Evolutionary conservation across 768 basidiomycete genomes (phyloP).

Genomic region (Lactarius tabidus): DNA sequence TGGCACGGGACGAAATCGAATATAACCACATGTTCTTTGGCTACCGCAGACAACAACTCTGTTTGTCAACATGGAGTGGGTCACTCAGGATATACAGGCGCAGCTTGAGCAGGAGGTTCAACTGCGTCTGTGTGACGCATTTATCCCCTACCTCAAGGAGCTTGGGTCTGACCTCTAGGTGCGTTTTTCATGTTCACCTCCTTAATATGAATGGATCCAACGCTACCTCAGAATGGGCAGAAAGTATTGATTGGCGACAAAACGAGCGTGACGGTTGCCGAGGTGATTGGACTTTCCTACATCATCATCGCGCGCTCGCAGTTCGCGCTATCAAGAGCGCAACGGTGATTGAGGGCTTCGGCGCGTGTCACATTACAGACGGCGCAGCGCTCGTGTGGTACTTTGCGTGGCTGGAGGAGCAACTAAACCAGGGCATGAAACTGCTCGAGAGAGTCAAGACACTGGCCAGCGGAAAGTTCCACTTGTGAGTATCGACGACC

Average conservation of each 20-base stretch:
- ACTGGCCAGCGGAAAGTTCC: constrained; percentile 70
- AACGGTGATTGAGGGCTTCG: constrained; percentile 85
- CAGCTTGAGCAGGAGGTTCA: constrained; percentile 58
- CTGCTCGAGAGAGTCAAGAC: constrained; percentile 79
- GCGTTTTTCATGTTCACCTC: background rate
- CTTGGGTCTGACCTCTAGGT: constrained; percentile 37
- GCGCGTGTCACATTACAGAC: constrained; percentile 84
- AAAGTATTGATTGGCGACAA: constrained; percentile 74
- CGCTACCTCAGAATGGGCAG: constrained; percentile 33
- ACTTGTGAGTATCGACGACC: constrained; percentile 54
- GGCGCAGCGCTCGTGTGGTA: constrained; percentile 84
- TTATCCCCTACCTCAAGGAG: constrained; percentile 60
- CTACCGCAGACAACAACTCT: constrained; percentile 53
- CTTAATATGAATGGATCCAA: background rate
- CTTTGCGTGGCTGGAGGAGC: constrained; percentile 93
- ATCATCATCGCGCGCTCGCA: constrained; percentile 58
- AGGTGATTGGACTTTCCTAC: constrained; percentile 74
- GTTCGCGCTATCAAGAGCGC: constrained; percentile 74
- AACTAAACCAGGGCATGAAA: constrained; percentile 54
- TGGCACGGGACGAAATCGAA: constrained; percentile 86
- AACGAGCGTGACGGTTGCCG: constrained; percentile 75
- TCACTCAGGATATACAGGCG: constrained; percentile 45
- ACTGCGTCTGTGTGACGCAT: constrained; percentile 61
- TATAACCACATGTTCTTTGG: constrained; percentile 94
- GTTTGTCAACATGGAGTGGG: constrained; percentile 58